Base-by-base conservation (phyloP, 1,284 basidiomycete species). In the Sanghuangporus sanghuang region DNA sequence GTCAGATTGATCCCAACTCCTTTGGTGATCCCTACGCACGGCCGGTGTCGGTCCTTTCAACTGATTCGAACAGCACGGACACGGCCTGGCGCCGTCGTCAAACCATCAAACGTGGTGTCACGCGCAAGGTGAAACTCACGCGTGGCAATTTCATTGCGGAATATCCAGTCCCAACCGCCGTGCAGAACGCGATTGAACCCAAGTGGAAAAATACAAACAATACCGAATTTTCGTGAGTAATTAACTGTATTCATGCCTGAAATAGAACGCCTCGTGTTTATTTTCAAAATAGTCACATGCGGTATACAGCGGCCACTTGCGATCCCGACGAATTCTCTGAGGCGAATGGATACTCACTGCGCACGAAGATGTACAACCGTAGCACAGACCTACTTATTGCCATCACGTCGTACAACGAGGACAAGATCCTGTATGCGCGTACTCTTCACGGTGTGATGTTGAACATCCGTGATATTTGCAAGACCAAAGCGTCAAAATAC, bases 401-500 rank as follows among this genome's bases (percentile, higher is more conserved):
- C 3, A 89, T 95, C 68, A 95, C 93, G 0, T 91, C 89, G 2
- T 93, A 93, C 76, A 93, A 93, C 66, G 91, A 93, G 77, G 95
- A 98, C 82, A 96, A 98, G 79, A 90, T 89, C 3, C 84, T 98
- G 11, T 96, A 96, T 71, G 89, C 94, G 21, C 89, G 95, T 67
- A 98, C 95, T 1, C 79, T 98, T 54, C 95, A 98, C 71, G 93
- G 93, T 67, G 91, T 98, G 72, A 98, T 98, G 95, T 77, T 96
- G 69, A 99, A 99, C 76, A 96, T 99, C 68, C 92, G 96, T 69
- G 96, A 98, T 71, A 98, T 98, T 68, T 97, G 95, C 85, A 96
- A 94, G 78, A 95, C 93, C 56, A 96, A 96, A 74, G 87, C 90
- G 71, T 96, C 93, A 66, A 96, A 96, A 74, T 98, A 93, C 79